phyloP scores from a whole-genome alignment of 1,139 yeast species.

The Scheffersomyces stambukii region DNA sequence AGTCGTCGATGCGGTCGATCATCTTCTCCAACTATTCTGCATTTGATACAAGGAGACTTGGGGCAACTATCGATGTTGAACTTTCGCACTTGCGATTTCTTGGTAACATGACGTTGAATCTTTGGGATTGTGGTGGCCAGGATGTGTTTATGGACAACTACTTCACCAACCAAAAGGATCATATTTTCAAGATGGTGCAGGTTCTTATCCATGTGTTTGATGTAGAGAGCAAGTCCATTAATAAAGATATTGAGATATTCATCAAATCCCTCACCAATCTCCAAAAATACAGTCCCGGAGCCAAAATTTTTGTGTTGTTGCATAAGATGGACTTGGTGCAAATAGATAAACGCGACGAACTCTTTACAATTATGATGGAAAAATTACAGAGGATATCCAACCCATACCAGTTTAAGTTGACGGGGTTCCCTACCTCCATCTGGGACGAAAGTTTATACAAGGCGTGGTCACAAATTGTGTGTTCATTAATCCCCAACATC shows the following conservation, averaged over 20 bases:
- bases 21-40: conserved; percentile 95
- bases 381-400: conserved; percentile 73
- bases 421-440: conserved; percentile 94
- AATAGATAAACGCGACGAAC: conserved; percentile 77
- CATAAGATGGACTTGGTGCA: conserved; percentile 98
- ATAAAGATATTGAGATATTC: conserved; percentile 90
- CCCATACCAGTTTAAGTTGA: conserved; percentile 71
- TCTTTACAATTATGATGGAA: conserved; percentile 79
- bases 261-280: conserved; percentile 78
- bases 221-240: conserved; percentile 87
- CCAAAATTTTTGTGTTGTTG: conserved; percentile 83
- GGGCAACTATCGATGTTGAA: conserved; percentile 97
- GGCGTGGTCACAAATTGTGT: conserved; percentile 97
- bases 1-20: conserved; percentile 94
- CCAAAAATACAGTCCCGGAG: conserved; percentile 83
- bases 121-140: conserved; percentile 99
- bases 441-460: conserved; percentile 97
- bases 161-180: conserved; percentile 80
- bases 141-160: conserved; percentile 96
- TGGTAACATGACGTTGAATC: conserved; percentile 90
- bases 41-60: conserved; percentile 88
- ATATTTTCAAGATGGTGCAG: conserved; percentile 92
- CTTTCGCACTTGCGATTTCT: conserved; percentile 89
- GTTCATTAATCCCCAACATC: conserved; percentile 93
- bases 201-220: conserved; percentile 97